Evolutionary conservation across 176 grass and related monocot genomes (phyloP), one percentile per base, ranked within the genome.

Genomic region (Phyllostachys edulis): DNA sequence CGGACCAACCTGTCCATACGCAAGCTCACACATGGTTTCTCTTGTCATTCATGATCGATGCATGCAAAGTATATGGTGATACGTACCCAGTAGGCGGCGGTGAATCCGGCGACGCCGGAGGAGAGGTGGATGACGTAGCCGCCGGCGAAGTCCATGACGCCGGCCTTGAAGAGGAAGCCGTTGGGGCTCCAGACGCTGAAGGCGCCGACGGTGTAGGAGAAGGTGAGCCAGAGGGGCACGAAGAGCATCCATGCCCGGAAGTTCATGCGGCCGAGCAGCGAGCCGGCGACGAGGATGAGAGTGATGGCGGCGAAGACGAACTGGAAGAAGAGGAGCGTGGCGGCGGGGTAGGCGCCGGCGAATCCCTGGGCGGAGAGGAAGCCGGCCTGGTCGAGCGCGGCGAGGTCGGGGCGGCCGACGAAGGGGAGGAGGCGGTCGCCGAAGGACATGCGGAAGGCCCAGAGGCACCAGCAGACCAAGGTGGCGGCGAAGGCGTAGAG

Each of bases 271-370:
- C 94, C 92, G 4, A 94, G 94, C 21, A 97, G 84, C 50, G 92
- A 85, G 14, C 94, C 94, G 24, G 92, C 90, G 63, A 92, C 80
- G 71, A 97, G 92, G 49, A 97, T 82, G 60, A 92, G 85, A 47
- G 94, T 92, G 88, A 97, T 97, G 75, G 90, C 94, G 11, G 94
- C 94, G 82, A 94, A 92, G 23, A 92, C 90, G 78, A 92, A 97
- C 84, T 97, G 90, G 69, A 97, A 97, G 80, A 87, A 94, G 37
- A 97, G 76, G 37, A 97, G 94, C 40, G 94, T 92, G 49, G 94
- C 90, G 49, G 68, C 83, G 0, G 94, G 94, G 85, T 92, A 97
- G 1, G 91, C 79, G 61, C 92, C 92, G 34, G 85, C 80, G 80
- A 94, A 94, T 34, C 94, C 92, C 88, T 87, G 90, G 12, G 52